phyloP scores from a whole-genome alignment of 1,284 basidiomycete species.

The Microbotryum scabiosae region DNA sequence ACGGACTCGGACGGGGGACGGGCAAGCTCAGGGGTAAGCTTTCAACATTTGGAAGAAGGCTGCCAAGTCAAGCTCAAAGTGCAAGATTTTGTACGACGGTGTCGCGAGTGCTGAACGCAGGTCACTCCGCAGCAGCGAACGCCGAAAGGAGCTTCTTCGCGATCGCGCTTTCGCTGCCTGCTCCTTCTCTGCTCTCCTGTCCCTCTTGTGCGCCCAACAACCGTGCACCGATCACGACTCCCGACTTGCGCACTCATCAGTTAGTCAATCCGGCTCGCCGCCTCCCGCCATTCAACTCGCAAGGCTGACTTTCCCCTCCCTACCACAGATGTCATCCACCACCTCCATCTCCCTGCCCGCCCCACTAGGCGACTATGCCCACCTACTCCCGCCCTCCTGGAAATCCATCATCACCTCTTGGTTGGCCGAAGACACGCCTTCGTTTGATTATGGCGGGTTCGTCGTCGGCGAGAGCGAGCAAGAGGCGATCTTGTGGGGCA shows the following conservation, averaged over 20 bases:
- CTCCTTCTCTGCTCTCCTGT: background rate
- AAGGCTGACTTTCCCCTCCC: background rate
- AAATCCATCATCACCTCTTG: constrained; percentile 68
- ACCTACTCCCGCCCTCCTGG: constrained; percentile 86
- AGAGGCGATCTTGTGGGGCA: constrained; percentile 82
- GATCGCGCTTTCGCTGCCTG: background rate
- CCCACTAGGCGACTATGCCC: constrained; percentile 36
- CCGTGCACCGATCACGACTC: background rate
- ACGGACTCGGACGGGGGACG: too few species aligned
- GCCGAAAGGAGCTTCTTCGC: background rate
- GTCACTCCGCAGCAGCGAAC: too few species aligned
- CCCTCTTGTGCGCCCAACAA: background rate
- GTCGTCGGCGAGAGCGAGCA: constrained; percentile 86
- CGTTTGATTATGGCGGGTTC: constrained; percentile 94
- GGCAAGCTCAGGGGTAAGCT: background rate
- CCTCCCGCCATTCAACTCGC: too few species aligned
- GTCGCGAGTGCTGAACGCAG: too few species aligned
- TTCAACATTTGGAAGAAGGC: background rate
- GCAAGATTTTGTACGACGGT: too few species aligned
- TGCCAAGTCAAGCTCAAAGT: too few species aligned
- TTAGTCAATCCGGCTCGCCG: too few species aligned
- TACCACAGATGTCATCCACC: background rate
- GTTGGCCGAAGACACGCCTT: constrained; percentile 90
- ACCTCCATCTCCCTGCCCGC: background rate
- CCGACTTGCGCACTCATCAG: background rate